Evolutionary conservation across 306 rosid species (phyloP).

Genomic region (Biancaea sappan): DNA sequence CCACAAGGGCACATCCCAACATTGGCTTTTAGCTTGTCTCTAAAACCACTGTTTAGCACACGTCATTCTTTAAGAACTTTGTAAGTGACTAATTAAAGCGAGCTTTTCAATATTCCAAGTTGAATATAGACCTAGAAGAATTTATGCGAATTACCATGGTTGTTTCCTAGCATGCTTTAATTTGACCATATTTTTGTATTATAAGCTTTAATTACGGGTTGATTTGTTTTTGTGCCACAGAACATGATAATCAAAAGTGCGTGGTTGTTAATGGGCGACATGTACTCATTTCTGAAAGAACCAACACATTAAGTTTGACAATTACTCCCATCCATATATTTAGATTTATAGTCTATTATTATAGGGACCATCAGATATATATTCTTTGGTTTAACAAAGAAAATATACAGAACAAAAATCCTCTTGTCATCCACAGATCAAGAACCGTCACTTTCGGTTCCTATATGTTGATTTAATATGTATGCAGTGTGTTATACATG

Average conservation of each 20-base stretch:
- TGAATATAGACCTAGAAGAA: not conserved
- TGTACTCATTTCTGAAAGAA: slow-evolving; percentile 35
- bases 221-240: slow-evolving; percentile 25
- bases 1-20: slow-evolving; percentile 41
- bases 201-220: not conserved
- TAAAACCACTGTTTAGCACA: not conserved
- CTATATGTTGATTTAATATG: slow-evolving; percentile 7
- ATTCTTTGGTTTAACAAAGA: not conserved
- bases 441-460: slow-evolving; percentile 30
- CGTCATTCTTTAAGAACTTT: not conserved
- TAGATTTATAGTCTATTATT: slow-evolving; percentile 3
- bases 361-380: slow-evolving; percentile 26
- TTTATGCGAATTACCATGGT: not conserved
- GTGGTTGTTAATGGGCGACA: slow-evolving; percentile 42
- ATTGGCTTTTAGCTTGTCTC: slow-evolving; percentile 49
- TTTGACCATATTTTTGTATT: not conserved
- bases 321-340: slow-evolving; percentile 19
- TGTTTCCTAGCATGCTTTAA: not conserved
- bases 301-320: slow-evolving; percentile 34
- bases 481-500: not conserved
- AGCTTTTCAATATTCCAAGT: no score
- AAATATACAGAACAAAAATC: slow-evolving; percentile 26
- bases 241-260: slow-evolving; percentile 31
- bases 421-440: slow-evolving; percentile 7
- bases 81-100: not conserved